phyloP scores from a whole-genome alignment of 805 yeast genomes.

The Osmozyma mogii region DNA sequence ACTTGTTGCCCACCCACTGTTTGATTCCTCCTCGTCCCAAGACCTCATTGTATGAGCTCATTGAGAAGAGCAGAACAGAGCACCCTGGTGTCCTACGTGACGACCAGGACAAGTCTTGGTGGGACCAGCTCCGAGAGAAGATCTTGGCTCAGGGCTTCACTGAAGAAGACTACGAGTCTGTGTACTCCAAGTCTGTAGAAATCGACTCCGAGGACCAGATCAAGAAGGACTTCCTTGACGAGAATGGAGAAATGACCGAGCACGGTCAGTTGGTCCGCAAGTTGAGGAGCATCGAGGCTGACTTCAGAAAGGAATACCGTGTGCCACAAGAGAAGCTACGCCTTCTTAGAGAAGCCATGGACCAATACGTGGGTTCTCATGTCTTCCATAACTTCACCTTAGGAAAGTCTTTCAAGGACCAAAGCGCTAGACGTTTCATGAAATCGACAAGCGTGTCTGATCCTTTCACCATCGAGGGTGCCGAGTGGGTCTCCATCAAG shows the following conservation, averaged over 20 bases:
- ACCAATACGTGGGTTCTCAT: constrained; percentile 75
- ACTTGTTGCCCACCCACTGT: constrained; percentile 84
- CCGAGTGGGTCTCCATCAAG: constrained; percentile 94
- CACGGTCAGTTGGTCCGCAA: constrained; percentile 37
- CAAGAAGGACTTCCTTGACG: constrained; percentile 24
- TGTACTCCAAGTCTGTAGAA: constrained; percentile 26
- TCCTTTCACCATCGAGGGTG: constrained; percentile 85
- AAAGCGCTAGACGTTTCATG: constrained; percentile 80
- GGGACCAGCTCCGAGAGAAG: constrained; percentile 36
- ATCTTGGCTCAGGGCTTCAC: constrained; percentile 15
- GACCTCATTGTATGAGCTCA: constrained; percentile 53
- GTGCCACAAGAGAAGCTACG: constrained; percentile 55
- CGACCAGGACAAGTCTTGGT: constrained; percentile 62
- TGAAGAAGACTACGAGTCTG: constrained; percentile 8
- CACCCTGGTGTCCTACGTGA: constrained; percentile 53
- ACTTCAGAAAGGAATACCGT: constrained; percentile 61
- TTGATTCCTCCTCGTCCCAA: constrained; percentile 85
- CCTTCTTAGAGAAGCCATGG: constrained; percentile 59
- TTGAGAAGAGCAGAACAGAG: constrained; percentile 43
- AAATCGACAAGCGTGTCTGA: constrained; percentile 70
- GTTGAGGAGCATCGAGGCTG: constrained; percentile 57
- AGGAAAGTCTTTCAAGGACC: constrained; percentile 76
- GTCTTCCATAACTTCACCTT: constrained; percentile 86
- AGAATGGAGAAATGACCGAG: constrained; percentile 29
- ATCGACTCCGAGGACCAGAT: constrained; percentile 19